A percentile compares a stretch with the other conserved stretches of the same genome.
Conservation (phyloP, 2,329 filamentous ascomycete species). For the Aspergillus sp. region DNA sequence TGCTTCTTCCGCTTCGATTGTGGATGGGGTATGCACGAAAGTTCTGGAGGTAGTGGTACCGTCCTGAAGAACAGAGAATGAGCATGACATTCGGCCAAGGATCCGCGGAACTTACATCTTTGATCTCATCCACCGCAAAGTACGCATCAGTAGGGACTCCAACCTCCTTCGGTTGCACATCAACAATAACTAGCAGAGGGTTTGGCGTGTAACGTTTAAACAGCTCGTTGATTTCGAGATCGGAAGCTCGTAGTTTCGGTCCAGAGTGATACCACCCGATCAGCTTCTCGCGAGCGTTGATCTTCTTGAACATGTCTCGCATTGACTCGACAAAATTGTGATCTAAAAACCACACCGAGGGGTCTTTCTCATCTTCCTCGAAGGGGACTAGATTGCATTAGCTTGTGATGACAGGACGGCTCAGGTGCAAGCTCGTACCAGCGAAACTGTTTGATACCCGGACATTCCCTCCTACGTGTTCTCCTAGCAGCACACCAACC, state of each 20-base stretch:
- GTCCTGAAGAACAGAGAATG: conserved; percentile 59
- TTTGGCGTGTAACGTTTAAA: conserved; percentile 99
- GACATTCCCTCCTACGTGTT: conserved; percentile 95
- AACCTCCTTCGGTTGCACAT: conserved; percentile 96
- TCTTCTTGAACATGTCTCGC: conserved; percentile 99
- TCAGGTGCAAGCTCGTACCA: conserved; percentile 56
- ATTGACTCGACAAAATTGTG: conserved; percentile 99
- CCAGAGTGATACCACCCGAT: conserved; percentile 99
- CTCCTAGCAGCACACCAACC: conserved; percentile 89
- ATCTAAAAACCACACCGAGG: conserved; percentile 97
- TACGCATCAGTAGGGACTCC: conserved; percentile 98
- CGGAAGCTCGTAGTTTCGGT: conserved; percentile 92
- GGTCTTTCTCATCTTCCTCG: conserved; percentile 98
- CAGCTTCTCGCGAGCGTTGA: conserved; percentile 97
- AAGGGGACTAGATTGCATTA: conserved; percentile 70
- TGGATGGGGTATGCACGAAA: conserved; percentile 96
- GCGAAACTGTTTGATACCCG: conserved; percentile 99
- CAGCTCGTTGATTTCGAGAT: conserved; percentile 98
- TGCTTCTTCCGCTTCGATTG: conserved; percentile 97
- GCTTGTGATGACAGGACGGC: not conserved
- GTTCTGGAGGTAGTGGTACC: conserved; percentile 96
- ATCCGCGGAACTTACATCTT: conserved; percentile 73
- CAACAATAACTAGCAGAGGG: conserved; percentile 93
- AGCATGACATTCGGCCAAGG: not conserved
- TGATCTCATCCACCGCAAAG: conserved; percentile 99